Base-by-base conservation (phyloP, 2,329 filamentous ascomycete genomes). In the Colletotrichum acutatum region DNA sequence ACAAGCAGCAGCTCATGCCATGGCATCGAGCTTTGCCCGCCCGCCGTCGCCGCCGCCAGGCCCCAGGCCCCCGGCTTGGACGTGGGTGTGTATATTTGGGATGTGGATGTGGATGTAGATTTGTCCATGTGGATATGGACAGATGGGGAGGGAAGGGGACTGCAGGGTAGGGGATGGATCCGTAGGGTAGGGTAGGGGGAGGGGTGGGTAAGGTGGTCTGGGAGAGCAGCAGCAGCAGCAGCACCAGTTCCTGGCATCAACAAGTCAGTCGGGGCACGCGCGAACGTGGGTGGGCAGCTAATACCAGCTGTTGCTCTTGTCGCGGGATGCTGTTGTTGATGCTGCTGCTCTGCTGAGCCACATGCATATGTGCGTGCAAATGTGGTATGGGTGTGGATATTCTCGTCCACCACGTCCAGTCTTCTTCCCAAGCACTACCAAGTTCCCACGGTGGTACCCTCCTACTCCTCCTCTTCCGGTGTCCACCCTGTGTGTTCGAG, bases 261-360 rank as follows among this genome's bases (percentile, higher is more conserved):
- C 42, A 49, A 49, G 42, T 49, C 32, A 37, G 57, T 71, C 49
- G 49, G 63, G 28, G n/a, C 32, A 26, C 34, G 34, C 58, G 66
- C 28, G 34, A 46, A n/a, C 24, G 66, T 64, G 66, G 66, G 66
- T 64, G 66, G 59, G 19, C 19, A 49, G 16, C 42, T 49, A n/a
- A 7, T 58, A 62, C 64, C 37, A 60, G 56, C 24, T 58, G 63
- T 52, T 14, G 19, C 37, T 63, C 37, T 34, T 46, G 60, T 59
- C 32, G 42, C 42, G 54, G 66, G 66, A 60, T 72, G 42, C 42
- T n/a, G 60, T 52, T 59, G 59, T 14, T 68, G 46, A 28, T 53
- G 60, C 22, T 28, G 11, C 12, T 54, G 49, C 61, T 64, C 76
- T 79, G 79, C 82, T 84, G 80, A 84, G 82, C 83, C 83, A 85